Evolutionary conservation across 2,329 filamentous ascomycete genomes (phyloP), one percentile per base, ranked within the genome.

Genomic region (Exophiala bonariae): DNA sequence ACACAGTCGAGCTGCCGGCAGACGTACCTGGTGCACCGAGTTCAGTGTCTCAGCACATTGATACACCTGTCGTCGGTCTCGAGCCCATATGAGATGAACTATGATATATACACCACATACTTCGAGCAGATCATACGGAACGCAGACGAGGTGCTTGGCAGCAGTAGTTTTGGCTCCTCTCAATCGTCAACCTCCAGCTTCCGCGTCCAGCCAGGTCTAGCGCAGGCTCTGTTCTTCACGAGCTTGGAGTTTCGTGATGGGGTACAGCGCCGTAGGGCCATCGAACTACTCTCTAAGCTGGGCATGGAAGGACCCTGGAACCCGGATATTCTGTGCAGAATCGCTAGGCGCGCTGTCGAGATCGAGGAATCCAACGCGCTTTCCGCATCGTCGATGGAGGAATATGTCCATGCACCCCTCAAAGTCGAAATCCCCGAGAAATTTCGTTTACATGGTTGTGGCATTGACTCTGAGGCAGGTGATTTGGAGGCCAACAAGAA

Each of bases 1-100:
- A 19, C 17, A n/a, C 35, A 19, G 8, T 10, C 10, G 4, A 16
- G 20, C 10, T 18, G 7, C 4, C 35, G 18, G 10, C 16, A 37
- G 10, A 13, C 11, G 4, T 37, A 37, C 18, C 35, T 37, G n/a
- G 4, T 37, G 8, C 35, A 19, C 18, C 35, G 17, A 22, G 35
- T 37, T 37, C 35, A 37, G 20, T 37, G 35, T 17, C n/a, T 37
- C 10, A 37, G 35, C 35, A 37, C 35, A 22, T n/a, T 37, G 35
- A 37, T 37, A 37, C 20, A 37, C n/a, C 35, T 37, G 11, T 37
- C 35, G n/a, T 8, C 17, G 14, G 20, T 37, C n/a, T 19, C 19
- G 18, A 37, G 35, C n/a, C 35, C 35, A 13, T 22, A 37, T 20
- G 35, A 37, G 18, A 19, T 20, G 14, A 22, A 9, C 16, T 37